Evolutionary conservation across 1,284 basidiomycete genomes (phyloP).

Genomic region (Stereum hirsutum): DNA sequence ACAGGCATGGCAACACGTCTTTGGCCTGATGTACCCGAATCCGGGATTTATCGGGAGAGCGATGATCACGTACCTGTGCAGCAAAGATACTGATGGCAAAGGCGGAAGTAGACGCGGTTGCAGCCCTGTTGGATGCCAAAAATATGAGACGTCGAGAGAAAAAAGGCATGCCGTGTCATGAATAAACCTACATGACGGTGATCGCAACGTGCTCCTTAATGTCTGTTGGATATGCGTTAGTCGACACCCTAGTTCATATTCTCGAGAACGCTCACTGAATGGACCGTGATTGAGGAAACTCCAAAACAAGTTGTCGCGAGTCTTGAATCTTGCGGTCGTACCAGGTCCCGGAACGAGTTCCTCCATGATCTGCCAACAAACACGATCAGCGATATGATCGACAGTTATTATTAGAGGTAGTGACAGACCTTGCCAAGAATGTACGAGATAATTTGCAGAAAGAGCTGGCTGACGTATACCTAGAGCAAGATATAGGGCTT

Average conservation of each 20-base stretch:
- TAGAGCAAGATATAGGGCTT: no score
- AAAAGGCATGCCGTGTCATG: neutral
- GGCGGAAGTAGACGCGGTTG: neutral
- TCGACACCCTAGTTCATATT: no score
- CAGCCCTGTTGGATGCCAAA: neutral
- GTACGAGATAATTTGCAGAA: neutral
- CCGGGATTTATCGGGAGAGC: no score
- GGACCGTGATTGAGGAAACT: neutral
- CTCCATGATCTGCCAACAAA: no score
- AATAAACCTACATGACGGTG: slow-evolving; percentile 16
- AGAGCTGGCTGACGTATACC: slow-evolving; percentile 11
- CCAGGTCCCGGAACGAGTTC: slow-evolving; percentile 5
- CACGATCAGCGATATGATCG: no score
- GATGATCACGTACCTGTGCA: no score
- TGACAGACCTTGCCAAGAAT: neutral
- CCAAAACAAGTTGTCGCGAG: neutral
- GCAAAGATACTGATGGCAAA: neutral
- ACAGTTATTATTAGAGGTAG: no score
- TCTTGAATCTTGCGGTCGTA: neutral
- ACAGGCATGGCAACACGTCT: no score
- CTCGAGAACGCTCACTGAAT: no score
- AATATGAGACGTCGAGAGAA: neutral
- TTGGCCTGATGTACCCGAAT: no score
- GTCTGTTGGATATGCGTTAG: no score
- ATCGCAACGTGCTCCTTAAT: slow-evolving; percentile 54